Evolutionary conservation across 306 rosid species (phyloP).

Genomic region (Potentilla sterilis): DNA sequence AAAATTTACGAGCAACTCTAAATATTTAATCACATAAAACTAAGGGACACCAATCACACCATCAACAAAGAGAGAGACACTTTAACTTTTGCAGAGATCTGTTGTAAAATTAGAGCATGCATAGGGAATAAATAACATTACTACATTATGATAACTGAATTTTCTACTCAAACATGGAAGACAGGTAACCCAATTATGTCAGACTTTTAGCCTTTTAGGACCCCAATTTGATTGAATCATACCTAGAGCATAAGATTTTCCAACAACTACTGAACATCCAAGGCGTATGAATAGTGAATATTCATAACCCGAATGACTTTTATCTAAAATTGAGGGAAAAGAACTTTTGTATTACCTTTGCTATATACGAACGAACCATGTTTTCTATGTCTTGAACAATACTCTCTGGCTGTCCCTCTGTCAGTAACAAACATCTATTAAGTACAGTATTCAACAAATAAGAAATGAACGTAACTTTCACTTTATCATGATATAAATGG

Average conservation of each 20-base stretch:
- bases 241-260: not conserved
- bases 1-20: not conserved
- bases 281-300: not conserved
- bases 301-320: not conserved
- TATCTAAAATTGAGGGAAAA: not conserved
- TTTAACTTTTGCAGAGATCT: not conserved
- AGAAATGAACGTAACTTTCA: not conserved
- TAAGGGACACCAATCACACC: not conserved
- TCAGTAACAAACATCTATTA: slow-evolving; percentile 22
- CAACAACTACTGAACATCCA: not conserved
- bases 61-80: not conserved
- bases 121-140: not conserved
- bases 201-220: not conserved
- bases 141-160: not conserved
- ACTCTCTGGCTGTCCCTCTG: slow-evolving; percentile 77
- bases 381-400: slow-evolving; percentile 72
- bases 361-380: slow-evolving; percentile 68
- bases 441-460: slow-evolving; percentile 11
- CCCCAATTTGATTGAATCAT: not conserved
- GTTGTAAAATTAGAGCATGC: not conserved
- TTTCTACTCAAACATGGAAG: not conserved
- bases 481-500: not conserved
- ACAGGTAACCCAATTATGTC: not conserved
- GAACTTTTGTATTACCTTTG: slow-evolving; percentile 47
- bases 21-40: not conserved